A percentile compares a stretch with the other conserved stretches of the same genome.
Conservation (phyloP, 148 eudicot species). For the Diospyros kaki region DNA sequence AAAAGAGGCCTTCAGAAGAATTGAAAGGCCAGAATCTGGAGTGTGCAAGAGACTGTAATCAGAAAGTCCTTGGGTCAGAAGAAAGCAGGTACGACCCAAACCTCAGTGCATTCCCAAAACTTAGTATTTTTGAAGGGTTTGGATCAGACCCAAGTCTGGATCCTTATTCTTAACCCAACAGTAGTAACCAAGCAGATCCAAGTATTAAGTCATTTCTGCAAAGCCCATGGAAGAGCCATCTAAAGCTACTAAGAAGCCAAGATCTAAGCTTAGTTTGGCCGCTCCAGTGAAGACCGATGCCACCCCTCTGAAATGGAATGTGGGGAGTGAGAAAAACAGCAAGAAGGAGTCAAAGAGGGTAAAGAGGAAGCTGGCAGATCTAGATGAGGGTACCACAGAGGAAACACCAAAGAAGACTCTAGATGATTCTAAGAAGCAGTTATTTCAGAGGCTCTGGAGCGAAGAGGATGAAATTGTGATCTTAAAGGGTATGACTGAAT, state of each 20-base stretch:
- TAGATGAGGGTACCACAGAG: not conserved
- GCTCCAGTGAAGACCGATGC: not conserved
- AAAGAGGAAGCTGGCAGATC: slow-evolving; percentile 17
- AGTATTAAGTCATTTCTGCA: slow-evolving; percentile 28
- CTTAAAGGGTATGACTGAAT: slow-evolving; percentile 48
- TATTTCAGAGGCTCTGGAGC: slow-evolving; percentile 59
- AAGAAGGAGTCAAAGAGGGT: slow-evolving; percentile 26
- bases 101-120: not conserved
- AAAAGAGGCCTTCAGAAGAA: slow-evolving; percentile 6
- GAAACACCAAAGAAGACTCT: slow-evolving; percentile 10
- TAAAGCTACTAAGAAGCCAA: slow-evolving; percentile 15
- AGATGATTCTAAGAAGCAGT: slow-evolving; percentile 13
- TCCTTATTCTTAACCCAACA: slow-evolving; percentile 18
- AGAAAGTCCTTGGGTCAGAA: not conserved
- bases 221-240: slow-evolving; percentile 19
- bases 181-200: not conserved
- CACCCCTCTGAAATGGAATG: slow-evolving; percentile 20
- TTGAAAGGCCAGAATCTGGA: slow-evolving; percentile 3
- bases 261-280: slow-evolving; percentile 14
- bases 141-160: slow-evolving; percentile 30
- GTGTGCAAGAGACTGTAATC: not conserved
- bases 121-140: slow-evolving; percentile 6
- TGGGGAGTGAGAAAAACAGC: slow-evolving; percentile 13
- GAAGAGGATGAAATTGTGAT: slow-evolving; percentile 47
- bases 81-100: slow-evolving; percentile 5